A percentile compares a stretch with the other conserved stretches of the same genome.
These are phyloP conservation scores for Adansonia digitata DNA, from an alignment of 345 rosid genomes.

Conservation along the genomic window DNA sequence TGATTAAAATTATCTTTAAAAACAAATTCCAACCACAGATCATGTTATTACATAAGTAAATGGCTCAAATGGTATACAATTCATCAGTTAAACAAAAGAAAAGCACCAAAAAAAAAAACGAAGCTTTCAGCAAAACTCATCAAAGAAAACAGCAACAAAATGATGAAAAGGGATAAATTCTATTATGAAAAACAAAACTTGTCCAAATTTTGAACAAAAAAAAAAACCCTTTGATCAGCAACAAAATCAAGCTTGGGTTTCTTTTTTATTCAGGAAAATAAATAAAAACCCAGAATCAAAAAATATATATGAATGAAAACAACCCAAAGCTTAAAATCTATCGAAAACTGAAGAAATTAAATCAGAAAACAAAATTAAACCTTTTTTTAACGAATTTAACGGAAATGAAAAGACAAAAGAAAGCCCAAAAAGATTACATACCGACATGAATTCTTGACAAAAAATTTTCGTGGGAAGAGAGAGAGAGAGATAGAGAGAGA, in stretches of 20 bases:
- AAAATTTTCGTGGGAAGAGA: slow-evolving; percentile 1
- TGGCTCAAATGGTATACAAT: neutral
- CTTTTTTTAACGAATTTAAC: slow-evolving; percentile 2
- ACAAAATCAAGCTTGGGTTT: neutral
- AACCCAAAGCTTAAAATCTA: slow-evolving; percentile 15
- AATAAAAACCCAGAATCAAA: slow-evolving; percentile 12
- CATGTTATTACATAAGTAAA: neutral
- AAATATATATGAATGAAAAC: slow-evolving; percentile 4
- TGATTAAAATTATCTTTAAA: neutral
- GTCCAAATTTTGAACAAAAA: neutral
- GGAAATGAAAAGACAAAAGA: neutral
- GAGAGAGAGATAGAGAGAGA: slow-evolving; percentile 5
- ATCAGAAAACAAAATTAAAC: slow-evolving; percentile 10
- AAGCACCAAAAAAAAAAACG: neutral
- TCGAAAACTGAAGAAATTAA: neutral
- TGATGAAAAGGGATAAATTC: neutral
- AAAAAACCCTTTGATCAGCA: neutral
- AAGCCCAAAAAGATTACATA: slow-evolving; percentile 24
- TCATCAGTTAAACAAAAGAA: neutral
- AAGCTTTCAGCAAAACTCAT: neutral
- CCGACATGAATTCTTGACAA: slow-evolving; percentile 56
- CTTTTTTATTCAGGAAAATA: neutral
- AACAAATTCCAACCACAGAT: neutral
- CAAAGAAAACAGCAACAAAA: neutral
- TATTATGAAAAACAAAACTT: neutral